A percentile compares a stretch with the other conserved stretches of the same genome.
phyloP scores from a whole-genome alignment of 2,329 filamentous ascomycete species.

The Pseudogymnoascus sp. region DNA sequence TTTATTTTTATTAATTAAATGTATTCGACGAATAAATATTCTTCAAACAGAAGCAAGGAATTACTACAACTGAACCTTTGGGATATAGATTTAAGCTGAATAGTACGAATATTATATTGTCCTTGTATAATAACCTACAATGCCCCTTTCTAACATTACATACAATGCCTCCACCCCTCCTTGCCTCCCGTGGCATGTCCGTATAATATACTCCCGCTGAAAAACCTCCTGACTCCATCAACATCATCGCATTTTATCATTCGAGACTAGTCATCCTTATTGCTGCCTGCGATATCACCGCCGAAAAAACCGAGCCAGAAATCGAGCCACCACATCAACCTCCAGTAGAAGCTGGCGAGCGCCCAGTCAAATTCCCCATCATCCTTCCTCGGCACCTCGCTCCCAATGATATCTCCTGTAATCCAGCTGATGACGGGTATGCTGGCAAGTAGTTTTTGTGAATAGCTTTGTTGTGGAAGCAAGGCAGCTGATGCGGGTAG shows the following conservation, averaged over 20 bases:
- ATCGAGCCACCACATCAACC: constrained; percentile 59
- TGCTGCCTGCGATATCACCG: constrained; percentile 50
- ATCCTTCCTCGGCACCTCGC: constrained; percentile 66
- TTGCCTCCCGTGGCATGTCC: not conserved
- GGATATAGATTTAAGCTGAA: not conserved
- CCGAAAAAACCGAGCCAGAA: constrained; percentile 52
- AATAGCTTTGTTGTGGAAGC: constrained; percentile 59
- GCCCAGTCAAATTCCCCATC: constrained; percentile 73
- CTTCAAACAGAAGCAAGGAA: not conserved
- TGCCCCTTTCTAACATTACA: not conserved
- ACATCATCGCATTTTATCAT: not conserved
- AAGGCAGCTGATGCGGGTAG: constrained; percentile 65
- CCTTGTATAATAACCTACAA: not conserved
- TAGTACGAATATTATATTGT: not conserved
- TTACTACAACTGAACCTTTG: too few species aligned
- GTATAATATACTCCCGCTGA: constrained; percentile 7
- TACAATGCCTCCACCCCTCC: not conserved
- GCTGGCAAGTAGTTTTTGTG: constrained; percentile 56
- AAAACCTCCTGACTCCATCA: constrained; percentile 1
- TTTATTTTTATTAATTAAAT: not conserved
- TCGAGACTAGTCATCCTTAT: constrained; percentile 49
- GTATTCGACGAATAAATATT: not conserved
- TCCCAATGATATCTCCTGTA: constrained; percentile 65
- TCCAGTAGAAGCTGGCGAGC: constrained; percentile 61
- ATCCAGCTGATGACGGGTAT: constrained; percentile 70